These are phyloP conservation scores for Pyrenophora seminiperda DNA, from an alignment of 2,329 filamentous ascomycete genomes.

Conservation along the genomic window DNA sequence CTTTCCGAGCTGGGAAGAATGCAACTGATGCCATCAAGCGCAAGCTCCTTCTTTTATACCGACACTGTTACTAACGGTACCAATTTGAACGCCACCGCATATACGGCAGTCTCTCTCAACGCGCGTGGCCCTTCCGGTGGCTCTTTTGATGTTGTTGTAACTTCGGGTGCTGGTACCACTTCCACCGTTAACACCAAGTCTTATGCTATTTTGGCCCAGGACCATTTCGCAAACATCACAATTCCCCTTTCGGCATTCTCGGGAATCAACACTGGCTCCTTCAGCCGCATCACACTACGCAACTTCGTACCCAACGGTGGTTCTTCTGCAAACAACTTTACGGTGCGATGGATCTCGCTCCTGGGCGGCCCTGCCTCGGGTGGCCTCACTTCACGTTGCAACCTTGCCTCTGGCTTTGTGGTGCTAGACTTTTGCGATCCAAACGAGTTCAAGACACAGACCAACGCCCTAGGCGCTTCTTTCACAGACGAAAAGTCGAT, in stretches of 20 bases:
- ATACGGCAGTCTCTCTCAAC: conserved; percentile 11
- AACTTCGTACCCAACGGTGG: conserved; percentile 11
- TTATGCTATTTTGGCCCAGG: conserved; percentile 7
- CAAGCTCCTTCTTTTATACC: conserved; percentile 9
- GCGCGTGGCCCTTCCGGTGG: conserved; percentile 9
- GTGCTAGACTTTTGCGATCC: conserved; percentile 12
- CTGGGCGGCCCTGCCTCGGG: conserved; percentile 2
- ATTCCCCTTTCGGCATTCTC: conserved; percentile 12
- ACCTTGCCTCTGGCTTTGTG: conserved; percentile 5
- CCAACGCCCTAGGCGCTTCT: conserved; percentile 8
- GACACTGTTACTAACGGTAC: conserved; percentile 6
- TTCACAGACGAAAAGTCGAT: conserved; percentile 9
- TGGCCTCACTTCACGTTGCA: conserved; percentile 1
- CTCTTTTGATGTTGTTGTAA: conserved; percentile 10
- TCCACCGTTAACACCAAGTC: conserved; percentile 9
- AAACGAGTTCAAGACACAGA: conserved; percentile 7
- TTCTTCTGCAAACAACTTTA: conserved; percentile 10
- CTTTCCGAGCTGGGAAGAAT: conserved; percentile 11
- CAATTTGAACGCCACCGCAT: conserved; percentile 9
- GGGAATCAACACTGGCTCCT: not conserved
- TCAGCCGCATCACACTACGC: conserved; percentile 11
- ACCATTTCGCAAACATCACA: conserved; percentile 11
- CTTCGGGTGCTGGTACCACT: not conserved
- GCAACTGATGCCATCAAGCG: conserved; percentile 7
- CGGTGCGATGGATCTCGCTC: conserved; percentile 9